Evolutionary conservation across 2,329 filamentous ascomycete species (phyloP).

Genomic region (Hymenoscyphus linearis): DNA sequence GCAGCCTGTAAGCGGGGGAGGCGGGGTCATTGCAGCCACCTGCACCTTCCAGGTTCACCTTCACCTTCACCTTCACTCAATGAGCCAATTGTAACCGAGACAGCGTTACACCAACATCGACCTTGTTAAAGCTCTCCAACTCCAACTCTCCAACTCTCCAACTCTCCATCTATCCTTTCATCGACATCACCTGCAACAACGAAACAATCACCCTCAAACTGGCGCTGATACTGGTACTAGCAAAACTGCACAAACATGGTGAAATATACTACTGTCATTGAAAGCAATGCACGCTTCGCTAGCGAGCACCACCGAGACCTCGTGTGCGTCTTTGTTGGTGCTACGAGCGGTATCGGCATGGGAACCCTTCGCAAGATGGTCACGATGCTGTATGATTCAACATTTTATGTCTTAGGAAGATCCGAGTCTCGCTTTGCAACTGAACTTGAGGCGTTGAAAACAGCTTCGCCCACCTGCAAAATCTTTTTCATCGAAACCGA

Average conservation of each 20-base stretch:
- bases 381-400: slow-evolving; percentile 8
- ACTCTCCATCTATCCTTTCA: no score
- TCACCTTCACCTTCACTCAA: no score
- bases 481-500: slow-evolving; percentile 44
- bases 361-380: slow-evolving; percentile 10
- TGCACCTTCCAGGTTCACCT: no score
- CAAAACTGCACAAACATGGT: slow-evolving; percentile 1
- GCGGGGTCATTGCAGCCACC: no score
- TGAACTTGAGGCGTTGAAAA: slow-evolving; percentile 36
- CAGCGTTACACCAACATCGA: no score
- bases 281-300: slow-evolving; percentile 7
- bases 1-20: no score
- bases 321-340: slow-evolving; percentile 46
- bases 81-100: no score
- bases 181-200: no score
- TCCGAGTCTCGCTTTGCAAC: slow-evolving; percentile 29
- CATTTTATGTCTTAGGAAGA: slow-evolving; percentile 46
- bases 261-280: neutral
- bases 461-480: slow-evolving; percentile 37
- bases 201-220: no score
- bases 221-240: no score
- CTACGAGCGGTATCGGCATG: slow-evolving; percentile 43
- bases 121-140: no score
- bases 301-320: slow-evolving; percentile 27
- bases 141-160: no score